Evolutionary conservation across 257 asterid genomes (phyloP).

Genomic region (Paulownia fortunei): DNA sequence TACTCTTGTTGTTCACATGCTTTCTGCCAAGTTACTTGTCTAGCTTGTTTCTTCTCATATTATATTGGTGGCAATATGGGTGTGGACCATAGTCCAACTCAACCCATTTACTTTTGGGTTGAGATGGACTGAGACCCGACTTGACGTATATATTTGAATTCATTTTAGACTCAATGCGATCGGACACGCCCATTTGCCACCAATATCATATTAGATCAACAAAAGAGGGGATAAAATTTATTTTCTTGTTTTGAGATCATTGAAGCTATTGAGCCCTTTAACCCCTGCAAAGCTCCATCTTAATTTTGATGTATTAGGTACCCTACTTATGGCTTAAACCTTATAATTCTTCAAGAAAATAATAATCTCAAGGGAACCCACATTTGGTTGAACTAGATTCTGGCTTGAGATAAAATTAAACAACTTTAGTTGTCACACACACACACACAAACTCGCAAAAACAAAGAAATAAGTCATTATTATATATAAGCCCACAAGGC

Average conservation of each 20-base stretch:
- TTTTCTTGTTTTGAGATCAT: too few relatives aligned
- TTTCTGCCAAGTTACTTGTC: background rate
- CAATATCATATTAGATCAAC: too few relatives aligned
- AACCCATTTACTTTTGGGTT: too few relatives aligned
- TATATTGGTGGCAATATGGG: background rate
- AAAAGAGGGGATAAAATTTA: too few relatives aligned
- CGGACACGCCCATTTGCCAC: too few relatives aligned
- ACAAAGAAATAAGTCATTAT: background rate
- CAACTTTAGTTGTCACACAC: background rate
- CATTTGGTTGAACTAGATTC: slow-evolving; percentile 37
- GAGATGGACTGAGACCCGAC: too few relatives aligned
- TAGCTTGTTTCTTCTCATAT: background rate
- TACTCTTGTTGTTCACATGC: slow-evolving; percentile 22
- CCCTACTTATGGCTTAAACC: background rate
- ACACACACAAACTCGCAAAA: background rate
- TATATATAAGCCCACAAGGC: slow-evolving; percentile 3
- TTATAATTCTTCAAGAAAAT: background rate
- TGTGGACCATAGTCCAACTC: too few relatives aligned
- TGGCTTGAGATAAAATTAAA: background rate
- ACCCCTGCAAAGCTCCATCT: too few relatives aligned
- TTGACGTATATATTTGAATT: too few relatives aligned
- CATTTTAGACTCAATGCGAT: too few relatives aligned
- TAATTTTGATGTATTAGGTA: too few relatives aligned
- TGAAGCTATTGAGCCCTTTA: too few relatives aligned
- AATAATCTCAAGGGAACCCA: background rate